Base-by-base conservation (phyloP, 345 rosid genomes). In the Populus nigra region DNA sequence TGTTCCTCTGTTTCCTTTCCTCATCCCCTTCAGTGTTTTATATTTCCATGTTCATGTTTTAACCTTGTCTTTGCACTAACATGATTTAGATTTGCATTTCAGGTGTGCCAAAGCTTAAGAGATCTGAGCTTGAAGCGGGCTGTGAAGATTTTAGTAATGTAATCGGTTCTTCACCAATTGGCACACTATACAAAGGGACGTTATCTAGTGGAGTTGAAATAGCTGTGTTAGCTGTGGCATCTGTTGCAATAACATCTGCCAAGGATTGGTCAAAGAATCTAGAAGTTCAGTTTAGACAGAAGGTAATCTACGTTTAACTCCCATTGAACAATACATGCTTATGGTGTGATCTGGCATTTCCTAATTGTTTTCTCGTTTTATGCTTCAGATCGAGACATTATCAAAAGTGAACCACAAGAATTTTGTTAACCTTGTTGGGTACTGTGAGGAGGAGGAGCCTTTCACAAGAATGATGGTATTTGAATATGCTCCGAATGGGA, bases 61-160 rank as follows among this genome's bases (percentile, higher is more conserved):
- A n/a, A 36, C 13, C 39, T 76, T 73, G 25, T 65, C 57, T 41
- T 61, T 27, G 3, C 65, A 47, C 29, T 65, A 29, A 65, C 23
- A 49, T 47, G 71, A 65, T 50, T 53, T 20, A 65, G 33, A 49
- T 20, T 47, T 75, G 12, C n/a, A 78, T 59, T 81, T 73, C 96
- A 93, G 97, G 93, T 72, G 94, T 89, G 22, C 98, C 97, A 4
- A 91, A 88, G 83, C 88, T 92, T 53, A 89, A 90, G 86, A 87
- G 94, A 70, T 79, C 91, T 47, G 99, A 96, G 81, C 91, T 96
- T 75, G 90, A 87, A 87, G 93, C 90, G 61, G 99, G 93, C 23
- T 96, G 99, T 70, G 99, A 96, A 84, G 99, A 93, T 83, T 96
- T 96, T 78, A 96, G 99, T 73, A 96, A 96, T 79, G 87, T 96